Evolutionary conservation across 2,329 filamentous ascomycete species (phyloP).

Genomic region (Xylaria sp.): DNA sequence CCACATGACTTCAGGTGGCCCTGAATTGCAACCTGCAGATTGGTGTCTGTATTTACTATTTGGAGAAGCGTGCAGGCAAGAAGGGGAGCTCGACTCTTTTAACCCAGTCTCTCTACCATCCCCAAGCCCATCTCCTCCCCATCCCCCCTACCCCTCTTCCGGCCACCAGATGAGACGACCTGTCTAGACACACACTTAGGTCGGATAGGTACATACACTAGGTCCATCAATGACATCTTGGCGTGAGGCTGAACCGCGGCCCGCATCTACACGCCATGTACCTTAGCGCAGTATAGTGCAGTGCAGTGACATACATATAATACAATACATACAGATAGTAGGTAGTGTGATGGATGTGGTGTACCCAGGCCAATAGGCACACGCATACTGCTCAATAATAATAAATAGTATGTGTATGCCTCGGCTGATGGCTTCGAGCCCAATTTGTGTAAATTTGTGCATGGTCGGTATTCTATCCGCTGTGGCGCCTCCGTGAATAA

Average conservation of each 20-base stretch:
- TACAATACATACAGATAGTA: background rate
- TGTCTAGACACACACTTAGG: background rate
- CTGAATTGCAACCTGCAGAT: constrained; percentile 38
- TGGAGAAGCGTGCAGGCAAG: constrained; percentile 26
- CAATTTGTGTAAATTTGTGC: constrained; percentile 1
- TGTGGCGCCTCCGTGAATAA: constrained; percentile 31
- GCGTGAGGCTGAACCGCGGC: constrained; percentile 38
- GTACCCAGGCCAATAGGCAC: background rate
- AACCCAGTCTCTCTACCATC: constrained; percentile 16
- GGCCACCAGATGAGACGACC: background rate
- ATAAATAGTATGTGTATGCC: constrained; percentile 19
- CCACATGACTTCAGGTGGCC: constrained; percentile 37
- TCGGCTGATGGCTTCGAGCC: constrained; percentile 27
- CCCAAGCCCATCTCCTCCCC: background rate
- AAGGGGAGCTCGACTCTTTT: constrained; percentile 27
- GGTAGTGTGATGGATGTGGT: background rate
- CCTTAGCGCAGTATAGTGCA: constrained; percentile 3
- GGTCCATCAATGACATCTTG: constrained; percentile 13
- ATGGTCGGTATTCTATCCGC: constrained; percentile 8
- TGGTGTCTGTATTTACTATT: constrained; percentile 22
- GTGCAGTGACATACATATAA: background rate
- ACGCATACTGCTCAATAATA: background rate
- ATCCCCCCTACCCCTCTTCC: background rate
- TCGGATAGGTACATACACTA: background rate
- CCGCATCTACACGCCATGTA: constrained; percentile 30